Evolutionary conservation across 2,329 filamentous ascomycete genomes (phyloP).

Genomic region (Pezizomycotina sp.): DNA sequence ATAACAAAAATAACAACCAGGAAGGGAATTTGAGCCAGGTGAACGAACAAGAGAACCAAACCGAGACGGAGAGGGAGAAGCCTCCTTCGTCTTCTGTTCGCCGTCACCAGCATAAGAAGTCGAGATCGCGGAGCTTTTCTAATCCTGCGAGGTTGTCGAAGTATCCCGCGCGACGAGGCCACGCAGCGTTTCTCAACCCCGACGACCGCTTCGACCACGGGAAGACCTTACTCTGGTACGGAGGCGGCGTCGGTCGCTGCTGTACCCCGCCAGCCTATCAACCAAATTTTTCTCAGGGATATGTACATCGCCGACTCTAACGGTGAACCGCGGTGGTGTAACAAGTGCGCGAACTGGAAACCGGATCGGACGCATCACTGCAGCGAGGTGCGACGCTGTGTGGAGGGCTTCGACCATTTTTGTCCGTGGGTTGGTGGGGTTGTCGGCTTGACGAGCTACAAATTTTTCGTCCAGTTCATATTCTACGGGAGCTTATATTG

Average conservation of each 20-base stretch:
- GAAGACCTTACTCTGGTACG: too few species aligned
- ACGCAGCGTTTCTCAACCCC: too few species aligned
- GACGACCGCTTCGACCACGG: too few species aligned
- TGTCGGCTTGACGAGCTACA: constrained; percentile 52
- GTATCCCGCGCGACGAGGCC: too few species aligned
- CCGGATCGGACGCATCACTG: constrained; percentile 76
- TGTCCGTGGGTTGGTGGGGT: constrained; percentile 90
- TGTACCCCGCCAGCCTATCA: constrained; percentile 50
- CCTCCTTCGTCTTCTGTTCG: background rate
- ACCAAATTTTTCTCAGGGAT: constrained; percentile 64
- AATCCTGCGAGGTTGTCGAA: too few species aligned
- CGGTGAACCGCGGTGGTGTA: constrained; percentile 72
- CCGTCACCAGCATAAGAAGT: background rate
- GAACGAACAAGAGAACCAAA: constrained; percentile 7
- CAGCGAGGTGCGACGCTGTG: constrained; percentile 62
- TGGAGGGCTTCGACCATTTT: constrained; percentile 83
- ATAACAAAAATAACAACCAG: too few species aligned
- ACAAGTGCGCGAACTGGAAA: constrained; percentile 70
- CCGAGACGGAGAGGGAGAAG: constrained; percentile 1
- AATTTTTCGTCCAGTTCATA: constrained; percentile 18
- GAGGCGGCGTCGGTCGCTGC: too few species aligned
- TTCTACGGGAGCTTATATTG: constrained; percentile 13
- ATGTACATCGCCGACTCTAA: constrained; percentile 69
- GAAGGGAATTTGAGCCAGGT: too few species aligned
- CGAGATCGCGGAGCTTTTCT: too few species aligned